Percentiles rank a stretch among this genome's conserved stretches.
Conservation (phyloP, 805 yeast genomes). For the Hanseniaspora pseudoguilliermondii region DNA sequence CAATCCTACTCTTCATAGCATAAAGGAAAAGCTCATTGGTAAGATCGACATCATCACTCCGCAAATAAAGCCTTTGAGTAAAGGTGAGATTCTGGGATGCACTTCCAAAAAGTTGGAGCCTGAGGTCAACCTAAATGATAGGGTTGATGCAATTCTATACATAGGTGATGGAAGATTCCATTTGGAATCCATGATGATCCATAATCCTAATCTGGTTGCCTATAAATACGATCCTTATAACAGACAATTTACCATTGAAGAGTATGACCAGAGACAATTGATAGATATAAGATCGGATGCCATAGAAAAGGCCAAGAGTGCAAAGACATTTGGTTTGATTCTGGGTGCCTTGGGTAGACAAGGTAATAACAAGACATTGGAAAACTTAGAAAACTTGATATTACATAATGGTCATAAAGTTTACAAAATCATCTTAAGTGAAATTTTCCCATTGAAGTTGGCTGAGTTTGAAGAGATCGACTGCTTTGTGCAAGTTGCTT, state of each 20-base stretch:
- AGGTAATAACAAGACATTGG: constrained; percentile 71
- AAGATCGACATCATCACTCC: constrained; percentile 63
- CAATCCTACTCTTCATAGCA: constrained; percentile 81
- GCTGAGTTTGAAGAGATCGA: constrained; percentile 89
- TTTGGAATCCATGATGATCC: constrained; percentile 91
- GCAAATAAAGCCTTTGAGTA: constrained; percentile 81
- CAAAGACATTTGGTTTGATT: constrained; percentile 66
- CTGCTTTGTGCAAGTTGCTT: constrained; percentile 93
- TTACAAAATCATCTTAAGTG: constrained; percentile 74
- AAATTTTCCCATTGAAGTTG: constrained; percentile 83
- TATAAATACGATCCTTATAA: constrained; percentile 92
- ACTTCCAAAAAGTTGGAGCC: constrained; percentile 69
- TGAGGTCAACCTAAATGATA: constrained; percentile 27
- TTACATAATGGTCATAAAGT: constrained; percentile 46
- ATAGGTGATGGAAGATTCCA: constrained; percentile 96
- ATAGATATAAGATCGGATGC: constrained; percentile 63
- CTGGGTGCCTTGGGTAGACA: constrained; percentile 93
- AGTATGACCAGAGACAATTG: constrained; percentile 78
- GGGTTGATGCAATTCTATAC: constrained; percentile 70
- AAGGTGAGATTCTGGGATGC: constrained; percentile 93
- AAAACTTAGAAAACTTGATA: constrained; percentile 47
- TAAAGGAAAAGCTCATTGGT: constrained; percentile 42
- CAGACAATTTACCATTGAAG: constrained; percentile 77
- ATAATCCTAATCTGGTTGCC: constrained; percentile 85
- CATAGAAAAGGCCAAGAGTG: constrained; percentile 43